Percentiles rank a stretch among this genome's conserved stretches.
phyloP scores from a whole-genome alignment of 768 basidiomycete species.

The Mrakia hoshinonis region DNA sequence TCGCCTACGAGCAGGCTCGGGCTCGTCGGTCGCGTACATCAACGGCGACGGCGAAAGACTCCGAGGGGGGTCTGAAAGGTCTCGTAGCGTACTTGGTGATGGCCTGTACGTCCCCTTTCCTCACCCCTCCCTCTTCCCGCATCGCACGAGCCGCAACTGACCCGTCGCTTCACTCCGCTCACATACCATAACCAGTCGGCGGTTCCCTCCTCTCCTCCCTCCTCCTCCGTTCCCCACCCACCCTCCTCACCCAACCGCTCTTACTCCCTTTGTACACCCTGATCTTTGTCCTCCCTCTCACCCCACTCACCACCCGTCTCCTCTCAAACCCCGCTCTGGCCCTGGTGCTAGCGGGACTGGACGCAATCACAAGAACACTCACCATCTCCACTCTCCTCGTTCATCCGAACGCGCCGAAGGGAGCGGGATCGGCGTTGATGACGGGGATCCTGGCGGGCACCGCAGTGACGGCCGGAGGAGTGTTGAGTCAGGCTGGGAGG shows the following conservation, averaged over 20 bases:
- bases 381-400: neutral
- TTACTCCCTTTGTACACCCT: slow-evolving; percentile 3
- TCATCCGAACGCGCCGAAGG: neutral
- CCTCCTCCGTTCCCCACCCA: neutral
- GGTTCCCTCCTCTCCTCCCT: neutral
- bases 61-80: neutral
- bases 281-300: neutral
- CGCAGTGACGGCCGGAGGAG: neutral
- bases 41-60: too few relatives aligned
- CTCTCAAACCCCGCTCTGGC: neutral
- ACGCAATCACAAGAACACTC: neutral
- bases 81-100: neutral
- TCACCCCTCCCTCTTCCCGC: neutral
- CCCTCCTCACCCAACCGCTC: neutral
- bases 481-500: neutral
- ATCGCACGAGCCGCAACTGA: too few relatives aligned
- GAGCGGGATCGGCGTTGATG: neutral
- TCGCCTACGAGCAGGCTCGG: neutral
- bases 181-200: neutral
- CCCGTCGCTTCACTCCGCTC: neutral
- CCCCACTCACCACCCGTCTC: neutral
- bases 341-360: neutral
- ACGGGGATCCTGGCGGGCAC: neutral
- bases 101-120: neutral
- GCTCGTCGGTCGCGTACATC: neutral